Conservation (phyloP, 2,329 filamentous ascomycete species). For the Diaporthe helianthi region DNA sequence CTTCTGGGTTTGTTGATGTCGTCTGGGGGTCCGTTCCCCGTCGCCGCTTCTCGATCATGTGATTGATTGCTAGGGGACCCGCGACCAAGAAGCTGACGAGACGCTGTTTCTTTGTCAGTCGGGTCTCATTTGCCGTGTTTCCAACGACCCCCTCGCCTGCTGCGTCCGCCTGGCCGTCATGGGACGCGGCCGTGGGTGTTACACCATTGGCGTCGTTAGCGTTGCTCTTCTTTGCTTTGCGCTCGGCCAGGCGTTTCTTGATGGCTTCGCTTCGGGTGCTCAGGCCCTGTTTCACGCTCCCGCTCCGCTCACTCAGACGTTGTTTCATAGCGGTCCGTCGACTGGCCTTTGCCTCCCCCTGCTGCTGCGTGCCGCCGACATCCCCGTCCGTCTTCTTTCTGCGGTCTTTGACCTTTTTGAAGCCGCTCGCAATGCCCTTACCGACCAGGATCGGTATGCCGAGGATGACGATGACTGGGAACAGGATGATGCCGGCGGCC, state of each 20-base stretch:
- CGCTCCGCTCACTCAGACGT: constrained; percentile 19
- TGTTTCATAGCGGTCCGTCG: constrained; percentile 21
- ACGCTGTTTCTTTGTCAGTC: not conserved
- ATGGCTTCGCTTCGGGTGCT: constrained; percentile 14
- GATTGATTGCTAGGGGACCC: not conserved
- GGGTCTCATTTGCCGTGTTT: not conserved
- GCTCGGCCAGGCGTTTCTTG: constrained; percentile 15
- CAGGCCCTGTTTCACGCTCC: constrained; percentile 19
- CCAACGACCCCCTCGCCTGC: not conserved
- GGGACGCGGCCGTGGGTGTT: not conserved
- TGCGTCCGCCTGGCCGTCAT: not conserved
- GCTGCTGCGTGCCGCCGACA: not conserved
- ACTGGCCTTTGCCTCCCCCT: constrained; percentile 2
- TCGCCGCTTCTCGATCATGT: not conserved
- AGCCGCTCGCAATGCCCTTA: constrained; percentile 17
- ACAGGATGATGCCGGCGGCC: constrained; percentile 9
- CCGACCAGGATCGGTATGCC: constrained; percentile 13
- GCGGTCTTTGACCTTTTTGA: constrained; percentile 16
- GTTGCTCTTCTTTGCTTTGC: constrained; percentile 3
- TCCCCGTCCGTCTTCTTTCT: not conserved
- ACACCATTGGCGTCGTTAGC: not conserved
- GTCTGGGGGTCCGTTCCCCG: not conserved
- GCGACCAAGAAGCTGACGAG: not conserved
- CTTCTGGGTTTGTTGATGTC: not conserved
- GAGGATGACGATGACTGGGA: constrained; percentile 7